Conservation (phyloP, 192 early-diverging fungal genomes). For the Coemansia sp. region DNA sequence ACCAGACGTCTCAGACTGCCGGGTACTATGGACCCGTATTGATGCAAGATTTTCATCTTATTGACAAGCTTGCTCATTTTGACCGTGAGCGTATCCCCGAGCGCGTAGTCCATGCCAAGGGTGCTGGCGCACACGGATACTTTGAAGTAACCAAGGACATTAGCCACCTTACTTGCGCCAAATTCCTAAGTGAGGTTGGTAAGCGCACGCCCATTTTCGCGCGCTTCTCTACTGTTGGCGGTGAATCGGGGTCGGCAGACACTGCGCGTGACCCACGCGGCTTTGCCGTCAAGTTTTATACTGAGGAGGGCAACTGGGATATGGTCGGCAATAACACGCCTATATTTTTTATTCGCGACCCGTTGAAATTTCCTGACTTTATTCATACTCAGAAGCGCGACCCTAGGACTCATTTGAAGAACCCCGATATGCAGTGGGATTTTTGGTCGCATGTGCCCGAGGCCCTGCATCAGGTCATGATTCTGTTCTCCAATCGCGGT, state of each 20-base stretch:
- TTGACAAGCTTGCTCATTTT: conserved; percentile 83
- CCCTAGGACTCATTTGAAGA: conserved; percentile 72
- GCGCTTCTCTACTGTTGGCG: conserved; percentile 81
- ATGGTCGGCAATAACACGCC: conserved; percentile 88
- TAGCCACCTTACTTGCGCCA: conserved; percentile 69
- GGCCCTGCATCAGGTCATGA: conserved; percentile 77
- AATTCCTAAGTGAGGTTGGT: conserved; percentile 69
- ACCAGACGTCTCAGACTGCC: conserved; percentile 68
- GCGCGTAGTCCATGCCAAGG: conserved; percentile 87
- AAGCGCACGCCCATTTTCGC: conserved; percentile 82
- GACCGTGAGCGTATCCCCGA: conserved; percentile 86
- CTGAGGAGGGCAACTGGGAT: conserved; percentile 86
- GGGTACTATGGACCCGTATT: conserved; percentile 68
- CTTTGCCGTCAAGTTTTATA: conserved; percentile 85
- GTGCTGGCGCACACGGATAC: conserved; percentile 81
- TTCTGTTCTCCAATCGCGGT: conserved; percentile 80
- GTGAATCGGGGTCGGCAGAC: conserved; percentile 74
- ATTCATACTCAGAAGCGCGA: conserved; percentile 86
- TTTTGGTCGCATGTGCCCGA: conserved; percentile 78
- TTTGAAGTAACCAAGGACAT: conserved; percentile 79
- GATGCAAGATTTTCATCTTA: conserved; percentile 74
- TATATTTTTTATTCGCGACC: conserved; percentile 81
- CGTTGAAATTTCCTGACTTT: conserved; percentile 80
- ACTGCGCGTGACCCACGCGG: conserved; percentile 81
- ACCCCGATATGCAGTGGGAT: conserved; percentile 77